phyloP scores from a whole-genome alignment of 2,329 filamentous ascomycete genomes.

The Botryotinia globosa region DNA sequence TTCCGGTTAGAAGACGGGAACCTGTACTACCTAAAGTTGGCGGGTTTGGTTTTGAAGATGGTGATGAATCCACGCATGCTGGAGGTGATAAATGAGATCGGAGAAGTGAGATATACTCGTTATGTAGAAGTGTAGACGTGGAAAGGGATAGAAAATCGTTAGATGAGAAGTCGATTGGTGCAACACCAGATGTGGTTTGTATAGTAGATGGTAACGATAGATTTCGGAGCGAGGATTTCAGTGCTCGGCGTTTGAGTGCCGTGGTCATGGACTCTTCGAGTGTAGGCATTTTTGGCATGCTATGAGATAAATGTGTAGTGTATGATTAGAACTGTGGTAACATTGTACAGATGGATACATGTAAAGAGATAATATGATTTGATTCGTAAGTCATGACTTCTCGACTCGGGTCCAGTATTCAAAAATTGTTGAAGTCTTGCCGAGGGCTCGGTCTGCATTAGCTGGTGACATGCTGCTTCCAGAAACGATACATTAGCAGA shows the following conservation, averaged over 20 bases:
- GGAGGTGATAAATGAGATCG: neutral
- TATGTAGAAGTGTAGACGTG: conserved; percentile 24
- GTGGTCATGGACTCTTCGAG: conserved; percentile 12
- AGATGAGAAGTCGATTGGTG: conserved; percentile 42
- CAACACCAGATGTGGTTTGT: conserved; percentile 40
- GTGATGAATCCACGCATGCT: no score
- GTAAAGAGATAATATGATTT: neutral
- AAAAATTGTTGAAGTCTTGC: neutral
- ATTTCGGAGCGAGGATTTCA: conserved; percentile 15
- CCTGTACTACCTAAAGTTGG: conserved; percentile 43
- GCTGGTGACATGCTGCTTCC: neutral
- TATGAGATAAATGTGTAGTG: neutral
- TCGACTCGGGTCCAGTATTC: neutral
- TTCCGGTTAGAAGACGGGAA: conserved; percentile 64
- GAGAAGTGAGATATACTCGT: conserved; percentile 26
- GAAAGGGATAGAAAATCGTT: conserved; percentile 36
- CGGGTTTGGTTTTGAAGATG: neutral
- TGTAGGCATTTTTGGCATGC: conserved; percentile 8
- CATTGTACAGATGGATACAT: neutral
- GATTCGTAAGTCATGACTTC: neutral
- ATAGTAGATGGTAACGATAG: conserved; percentile 9
- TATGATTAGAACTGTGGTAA: neutral
- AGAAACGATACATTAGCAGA: neutral
- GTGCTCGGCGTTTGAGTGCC: conserved; percentile 15
- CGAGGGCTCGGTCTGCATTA: neutral